Conservation (phyloP, 2,329 filamentous ascomycete species). For the Huntiella bhutanensis region DNA sequence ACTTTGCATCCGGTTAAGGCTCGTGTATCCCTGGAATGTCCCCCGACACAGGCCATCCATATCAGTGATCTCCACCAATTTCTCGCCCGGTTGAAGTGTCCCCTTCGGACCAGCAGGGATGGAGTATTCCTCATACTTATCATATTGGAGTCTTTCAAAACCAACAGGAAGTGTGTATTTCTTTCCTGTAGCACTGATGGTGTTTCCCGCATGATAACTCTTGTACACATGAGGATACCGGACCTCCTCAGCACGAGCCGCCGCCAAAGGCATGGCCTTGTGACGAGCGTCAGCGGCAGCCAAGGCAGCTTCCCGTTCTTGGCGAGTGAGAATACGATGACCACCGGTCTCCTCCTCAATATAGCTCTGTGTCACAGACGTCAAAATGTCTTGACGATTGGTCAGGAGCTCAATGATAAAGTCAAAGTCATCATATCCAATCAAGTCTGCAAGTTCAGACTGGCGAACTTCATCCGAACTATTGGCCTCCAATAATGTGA, state of each 20-base stretch:
- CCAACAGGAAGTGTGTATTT: slow-evolving; percentile 69
- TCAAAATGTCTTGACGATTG: slow-evolving; percentile 49
- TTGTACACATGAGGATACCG: slow-evolving; percentile 92
- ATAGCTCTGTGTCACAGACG: slow-evolving; percentile 18
- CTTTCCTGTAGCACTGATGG: slow-evolving; percentile 57
- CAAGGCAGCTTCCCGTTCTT: slow-evolving; percentile 63
- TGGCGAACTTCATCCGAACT: slow-evolving; percentile 70
- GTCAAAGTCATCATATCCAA: slow-evolving; percentile 87
- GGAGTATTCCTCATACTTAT: slow-evolving; percentile 75
- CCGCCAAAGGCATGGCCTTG: slow-evolving; percentile 54
- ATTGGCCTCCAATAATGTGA: slow-evolving; percentile 51
- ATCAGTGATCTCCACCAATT: slow-evolving; percentile 57
- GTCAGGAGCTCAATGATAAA: slow-evolving; percentile 80
- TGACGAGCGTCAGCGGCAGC: slow-evolving; percentile 62
- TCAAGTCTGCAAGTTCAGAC: slow-evolving; percentile 68
- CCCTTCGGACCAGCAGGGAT: slow-evolving; percentile 73
- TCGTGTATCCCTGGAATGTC: slow-evolving; percentile 90
- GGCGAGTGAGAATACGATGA: slow-evolving; percentile 44
- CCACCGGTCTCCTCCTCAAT: slow-evolving; percentile 6
- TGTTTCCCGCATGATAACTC: slow-evolving; percentile 66
- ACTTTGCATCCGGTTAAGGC: slow-evolving; percentile 95
- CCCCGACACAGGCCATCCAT: slow-evolving; percentile 74
- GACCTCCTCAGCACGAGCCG: slow-evolving; percentile 51
- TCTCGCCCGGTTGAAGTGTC: slow-evolving; percentile 50
- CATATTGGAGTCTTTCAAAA: slow-evolving; percentile 46